phyloP scores from a whole-genome alignment of 148 eudicot genomes.

The Silene conica region DNA sequence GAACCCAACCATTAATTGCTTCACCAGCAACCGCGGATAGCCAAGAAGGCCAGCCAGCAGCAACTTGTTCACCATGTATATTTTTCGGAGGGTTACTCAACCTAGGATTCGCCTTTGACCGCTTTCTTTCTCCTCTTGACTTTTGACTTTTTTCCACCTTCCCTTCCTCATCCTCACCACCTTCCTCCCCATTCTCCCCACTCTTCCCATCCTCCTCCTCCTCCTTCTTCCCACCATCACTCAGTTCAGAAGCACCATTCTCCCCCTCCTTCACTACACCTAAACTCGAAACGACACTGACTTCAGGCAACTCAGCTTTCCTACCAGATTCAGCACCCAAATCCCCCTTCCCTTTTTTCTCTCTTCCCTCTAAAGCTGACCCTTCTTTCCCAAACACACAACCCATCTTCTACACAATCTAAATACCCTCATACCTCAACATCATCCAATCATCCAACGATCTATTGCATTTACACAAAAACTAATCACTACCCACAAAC shows the following conservation, averaged over 20 bases:
- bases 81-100: conserved; percentile 62
- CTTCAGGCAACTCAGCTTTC: conserved; percentile 25
- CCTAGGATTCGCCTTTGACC: conserved; percentile 63
- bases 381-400: conserved; percentile 61
- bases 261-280: conserved; percentile 21
- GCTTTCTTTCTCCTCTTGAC: conserved; percentile 56
- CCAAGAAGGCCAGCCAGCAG: conserved; percentile 99
- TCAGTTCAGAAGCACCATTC: conserved; percentile 33
- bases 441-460: conserved; percentile 35
- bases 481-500: conserved; percentile 34
- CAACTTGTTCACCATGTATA: conserved; percentile 82
- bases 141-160: conserved; percentile 38
- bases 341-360: conserved; percentile 4
- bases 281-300: conserved; percentile 17
- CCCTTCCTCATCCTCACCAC: conserved; percentile 30
- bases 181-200: conserved; percentile 26
- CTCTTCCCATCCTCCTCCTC: conserved; percentile 30
- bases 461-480: conserved; percentile 18
- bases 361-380: conserved; percentile 27
- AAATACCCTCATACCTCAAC: conserved; percentile 42
- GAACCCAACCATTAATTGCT: conserved; percentile 95
- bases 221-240: conserved; percentile 35
- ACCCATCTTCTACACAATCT: conserved; percentile 45
- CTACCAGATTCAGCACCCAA: conserved; percentile 29
- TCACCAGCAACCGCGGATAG: conserved; percentile 85